phyloP scores from a whole-genome alignment of 78 protist genomes.

The Dictyostelium intermedium region DNA sequence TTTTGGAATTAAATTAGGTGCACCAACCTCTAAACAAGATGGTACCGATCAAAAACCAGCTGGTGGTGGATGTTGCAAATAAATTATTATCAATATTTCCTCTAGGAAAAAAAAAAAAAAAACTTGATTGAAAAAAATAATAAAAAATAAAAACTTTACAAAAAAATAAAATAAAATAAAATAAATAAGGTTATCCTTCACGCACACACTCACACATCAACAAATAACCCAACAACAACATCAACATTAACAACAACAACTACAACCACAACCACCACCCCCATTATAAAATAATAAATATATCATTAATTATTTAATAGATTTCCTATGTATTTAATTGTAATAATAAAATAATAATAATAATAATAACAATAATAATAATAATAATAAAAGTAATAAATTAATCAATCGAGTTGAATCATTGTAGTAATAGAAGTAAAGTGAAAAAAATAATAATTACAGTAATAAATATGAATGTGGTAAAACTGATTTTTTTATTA shows the following conservation, averaged over 20 bases:
- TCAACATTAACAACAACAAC: neutral
- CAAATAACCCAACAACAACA: neutral
- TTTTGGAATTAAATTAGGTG: constrained; percentile 74
- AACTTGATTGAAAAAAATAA: neutral
- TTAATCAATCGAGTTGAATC: too few relatives aligned
- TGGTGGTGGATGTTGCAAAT: constrained; percentile 22
- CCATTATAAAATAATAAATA: neutral
- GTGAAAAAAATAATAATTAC: too few relatives aligned
- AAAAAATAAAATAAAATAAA: neutral
- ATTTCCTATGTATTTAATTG: neutral
- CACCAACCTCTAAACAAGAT: neutral
- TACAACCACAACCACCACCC: neutral
- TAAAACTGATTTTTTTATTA: too few relatives aligned
- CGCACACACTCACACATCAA: neutral
- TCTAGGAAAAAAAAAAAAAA: neutral
- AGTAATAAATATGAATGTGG: neutral
- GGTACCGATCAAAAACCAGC: neutral
- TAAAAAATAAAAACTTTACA: neutral
- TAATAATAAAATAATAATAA: too few relatives aligned
- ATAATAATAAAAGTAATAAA: too few relatives aligned
- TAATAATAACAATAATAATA: too few relatives aligned
- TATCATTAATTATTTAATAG: neutral
- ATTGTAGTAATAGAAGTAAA: too few relatives aligned
- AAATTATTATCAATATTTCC: neutral
- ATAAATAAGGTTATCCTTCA: neutral